Percentiles rank a stretch among this genome's conserved stretches.
phyloP scores from a whole-genome alignment of 768 basidiomycete species.

The Russula emetica region DNA sequence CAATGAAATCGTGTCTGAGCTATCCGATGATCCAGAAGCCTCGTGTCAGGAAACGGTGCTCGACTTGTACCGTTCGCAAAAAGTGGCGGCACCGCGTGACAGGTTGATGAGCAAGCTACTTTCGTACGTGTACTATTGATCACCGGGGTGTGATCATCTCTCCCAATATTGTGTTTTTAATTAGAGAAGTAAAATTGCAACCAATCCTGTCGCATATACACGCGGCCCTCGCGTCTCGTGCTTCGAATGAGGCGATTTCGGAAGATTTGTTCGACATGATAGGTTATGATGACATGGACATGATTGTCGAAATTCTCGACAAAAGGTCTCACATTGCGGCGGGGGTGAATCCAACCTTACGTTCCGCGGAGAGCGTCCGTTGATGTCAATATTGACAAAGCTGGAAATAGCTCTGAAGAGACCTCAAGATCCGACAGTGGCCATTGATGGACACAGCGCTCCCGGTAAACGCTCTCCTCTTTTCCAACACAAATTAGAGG shows the following conservation, averaged over 20 bases:
- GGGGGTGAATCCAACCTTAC: conserved; percentile 41
- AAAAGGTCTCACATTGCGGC: conserved; percentile 47
- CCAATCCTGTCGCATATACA: conserved; percentile 32
- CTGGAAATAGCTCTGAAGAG: conserved; percentile 14
- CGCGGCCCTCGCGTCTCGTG: conserved; percentile 45
- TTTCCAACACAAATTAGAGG: not conserved
- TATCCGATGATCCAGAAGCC: conserved; percentile 19
- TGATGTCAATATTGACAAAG: conserved; percentile 20
- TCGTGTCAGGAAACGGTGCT: conserved; percentile 23
- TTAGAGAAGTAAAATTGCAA: conserved; percentile 33
- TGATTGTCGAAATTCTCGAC: conserved; percentile 65
- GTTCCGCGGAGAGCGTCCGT: not conserved
- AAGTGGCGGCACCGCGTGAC: conserved; percentile 6
- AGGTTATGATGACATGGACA: conserved; percentile 80
- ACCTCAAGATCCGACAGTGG: not conserved
- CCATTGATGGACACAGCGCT: not conserved
- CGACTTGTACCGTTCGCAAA: conserved; percentile 20
- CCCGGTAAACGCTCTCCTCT: not conserved
- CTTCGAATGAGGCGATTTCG: conserved; percentile 67
- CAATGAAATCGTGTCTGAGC: conserved; percentile 8
- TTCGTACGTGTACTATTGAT: conserved; percentile 23
- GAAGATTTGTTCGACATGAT: conserved; percentile 72
- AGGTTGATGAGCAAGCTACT: conserved; percentile 21
- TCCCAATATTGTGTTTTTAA: not conserved
- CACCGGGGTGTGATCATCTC: conserved; percentile 4